phyloP scores from a whole-genome alignment of 2,329 filamentous ascomycete genomes.

The Bipolaris cookei region DNA sequence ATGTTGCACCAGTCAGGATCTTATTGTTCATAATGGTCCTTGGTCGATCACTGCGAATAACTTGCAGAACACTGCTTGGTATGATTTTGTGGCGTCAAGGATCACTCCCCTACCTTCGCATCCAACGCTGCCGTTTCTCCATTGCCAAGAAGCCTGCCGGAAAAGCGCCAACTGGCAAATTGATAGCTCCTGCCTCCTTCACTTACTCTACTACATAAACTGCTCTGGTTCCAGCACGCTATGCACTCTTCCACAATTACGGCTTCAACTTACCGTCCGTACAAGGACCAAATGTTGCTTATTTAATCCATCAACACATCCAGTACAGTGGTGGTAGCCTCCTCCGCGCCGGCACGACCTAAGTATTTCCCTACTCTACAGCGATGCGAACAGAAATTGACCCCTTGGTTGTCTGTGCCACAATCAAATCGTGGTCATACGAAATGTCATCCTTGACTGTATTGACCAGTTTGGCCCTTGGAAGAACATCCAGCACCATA shows the following conservation, averaged over 20 bases:
- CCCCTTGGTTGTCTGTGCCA: slow-evolving; percentile 34
- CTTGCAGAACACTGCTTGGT: no score
- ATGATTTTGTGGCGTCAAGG: no score
- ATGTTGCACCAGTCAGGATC: no score
- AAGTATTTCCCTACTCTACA: slow-evolving; percentile 21
- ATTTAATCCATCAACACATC: background rate
- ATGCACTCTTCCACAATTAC: background rate
- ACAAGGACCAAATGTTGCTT: background rate
- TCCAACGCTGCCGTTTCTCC: background rate
- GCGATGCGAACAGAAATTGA: slow-evolving; percentile 34
- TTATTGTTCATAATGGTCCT: no score
- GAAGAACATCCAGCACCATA: slow-evolving; percentile 29
- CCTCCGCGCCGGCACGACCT: background rate
- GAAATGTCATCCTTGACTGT: slow-evolving; percentile 32
- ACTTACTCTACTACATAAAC: background rate
- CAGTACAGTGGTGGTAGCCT: background rate
- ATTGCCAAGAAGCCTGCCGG: background rate
- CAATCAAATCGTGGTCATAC: slow-evolving; percentile 36
- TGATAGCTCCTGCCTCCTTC: background rate
- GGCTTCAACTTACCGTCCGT: background rate
- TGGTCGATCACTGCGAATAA: no score
- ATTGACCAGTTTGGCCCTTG: slow-evolving; percentile 32
- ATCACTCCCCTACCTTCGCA: no score
- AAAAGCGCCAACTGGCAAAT: background rate
- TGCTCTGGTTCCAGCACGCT: background rate